phyloP scores from a whole-genome alignment of 1,284 basidiomycete species.

The Neolentinus lepideus region DNA sequence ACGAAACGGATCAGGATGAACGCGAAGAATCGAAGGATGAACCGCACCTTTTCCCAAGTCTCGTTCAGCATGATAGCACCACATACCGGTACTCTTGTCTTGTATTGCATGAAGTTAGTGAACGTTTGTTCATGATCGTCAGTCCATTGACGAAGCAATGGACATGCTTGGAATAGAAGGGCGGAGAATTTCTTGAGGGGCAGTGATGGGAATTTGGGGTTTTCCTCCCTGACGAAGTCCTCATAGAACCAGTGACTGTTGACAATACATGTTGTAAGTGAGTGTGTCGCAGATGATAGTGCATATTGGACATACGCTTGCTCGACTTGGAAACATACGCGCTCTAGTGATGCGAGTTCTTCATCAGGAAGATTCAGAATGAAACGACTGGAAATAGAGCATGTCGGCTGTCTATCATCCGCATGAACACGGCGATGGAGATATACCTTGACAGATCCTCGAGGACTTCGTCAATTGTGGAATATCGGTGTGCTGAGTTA shows the following conservation, averaged over 20 bases:
- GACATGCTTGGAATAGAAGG: conserved; percentile 82
- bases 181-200: conserved; percentile 93
- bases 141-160: conserved; percentile 73
- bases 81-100: conserved; percentile 97
- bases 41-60: conserved; percentile 81
- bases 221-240: conserved; percentile 92
- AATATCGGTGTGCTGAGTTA: conserved; percentile 54
- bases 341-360: conserved; percentile 86
- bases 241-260: conserved; percentile 98
- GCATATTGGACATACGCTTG: conserved; percentile 72
- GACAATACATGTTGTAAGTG: conserved; percentile 1
- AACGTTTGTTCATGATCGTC: conserved; percentile 77
- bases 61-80: conserved; percentile 94
- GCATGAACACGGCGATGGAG: conserved; percentile 2
- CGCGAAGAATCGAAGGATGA: conserved; percentile 7
- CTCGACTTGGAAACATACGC: conserved; percentile 98
- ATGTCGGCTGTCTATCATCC: conserved; percentile 8
- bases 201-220: conserved; percentile 82
- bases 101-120: conserved; percentile 88
- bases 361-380: conserved; percentile 94
- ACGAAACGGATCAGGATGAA: conserved; percentile 3
- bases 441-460: conserved; percentile 83
- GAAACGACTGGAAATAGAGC: conserved; percentile 65
- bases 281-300: conserved; percentile 4
- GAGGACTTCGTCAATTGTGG: conserved; percentile 71